phyloP scores from a whole-genome alignment of 148 eudicot genomes.

The Salicornia ramosissima region DNA sequence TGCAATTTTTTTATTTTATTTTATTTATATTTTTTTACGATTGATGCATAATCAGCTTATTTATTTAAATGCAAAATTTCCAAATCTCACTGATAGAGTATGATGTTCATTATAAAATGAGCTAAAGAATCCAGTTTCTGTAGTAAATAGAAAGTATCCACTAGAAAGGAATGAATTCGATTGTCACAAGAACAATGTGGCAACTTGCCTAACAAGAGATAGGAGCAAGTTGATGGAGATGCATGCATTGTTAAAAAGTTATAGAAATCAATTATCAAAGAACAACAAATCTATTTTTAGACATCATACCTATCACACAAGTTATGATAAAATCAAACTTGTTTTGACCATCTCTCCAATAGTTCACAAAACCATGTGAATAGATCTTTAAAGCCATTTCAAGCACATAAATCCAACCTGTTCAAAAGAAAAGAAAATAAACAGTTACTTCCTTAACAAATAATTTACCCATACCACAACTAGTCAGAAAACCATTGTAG shows the following conservation, averaged over 20 bases:
- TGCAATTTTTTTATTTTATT: too few species aligned
- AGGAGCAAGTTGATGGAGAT: neutral
- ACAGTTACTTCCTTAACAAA: neutral
- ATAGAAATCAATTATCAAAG: neutral
- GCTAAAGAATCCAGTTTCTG: neutral
- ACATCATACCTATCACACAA: constrained; percentile 74
- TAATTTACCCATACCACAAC: neutral
- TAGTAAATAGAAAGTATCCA: neutral
- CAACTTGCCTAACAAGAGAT: neutral
- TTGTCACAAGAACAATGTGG: neutral
- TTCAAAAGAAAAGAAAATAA: constrained; percentile 5
- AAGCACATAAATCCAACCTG: constrained; percentile 93
- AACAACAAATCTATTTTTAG: neutral
- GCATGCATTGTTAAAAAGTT: too few species aligned
- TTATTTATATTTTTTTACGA: too few species aligned
- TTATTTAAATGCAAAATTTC: neutral
- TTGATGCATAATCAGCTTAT: neutral
- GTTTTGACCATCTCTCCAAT: constrained; percentile 96
- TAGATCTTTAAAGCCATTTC: constrained; percentile 88
- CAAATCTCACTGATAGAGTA: neutral
- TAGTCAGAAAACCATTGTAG: neutral
- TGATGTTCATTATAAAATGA: too few species aligned
- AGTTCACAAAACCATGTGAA: constrained; percentile 78
- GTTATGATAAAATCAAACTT: constrained; percentile 87
- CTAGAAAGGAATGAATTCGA: neutral